Percentiles rank a stretch among this genome's conserved stretches.
Conservation (phyloP, 345 rosid genomes). For the Anacardium occidentale region DNA sequence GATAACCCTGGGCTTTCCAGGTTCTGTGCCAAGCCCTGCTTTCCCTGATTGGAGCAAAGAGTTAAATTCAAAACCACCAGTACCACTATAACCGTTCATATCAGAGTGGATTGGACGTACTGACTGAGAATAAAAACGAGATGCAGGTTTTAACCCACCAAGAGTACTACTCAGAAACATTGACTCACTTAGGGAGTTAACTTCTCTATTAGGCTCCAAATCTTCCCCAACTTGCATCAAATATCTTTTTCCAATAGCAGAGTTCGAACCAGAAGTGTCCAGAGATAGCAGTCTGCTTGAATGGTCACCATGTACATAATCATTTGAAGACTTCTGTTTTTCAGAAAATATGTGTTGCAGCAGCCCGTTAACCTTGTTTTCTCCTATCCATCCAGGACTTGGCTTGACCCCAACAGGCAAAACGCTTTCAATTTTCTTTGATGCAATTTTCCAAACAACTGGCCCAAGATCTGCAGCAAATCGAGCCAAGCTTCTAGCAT, state of each 20-base stretch:
- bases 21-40: constrained; percentile 27
- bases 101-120: constrained; percentile 23
- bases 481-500: constrained; percentile 85
- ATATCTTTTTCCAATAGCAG: constrained; percentile 35
- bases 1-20: constrained; percentile 17
- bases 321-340: constrained; percentile 32
- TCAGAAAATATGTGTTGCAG: constrained; percentile 28
- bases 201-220: constrained; percentile 28
- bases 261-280: constrained; percentile 35
- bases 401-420: constrained; percentile 60
- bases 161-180: constrained; percentile 20
- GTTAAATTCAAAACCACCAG: constrained; percentile 29
- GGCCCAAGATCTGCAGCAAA: constrained; percentile 89
- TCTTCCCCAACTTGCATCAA: constrained; percentile 41
- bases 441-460: constrained; percentile 68
- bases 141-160: constrained; percentile 25
- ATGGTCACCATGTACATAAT: constrained; percentile 35
- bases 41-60: constrained; percentile 25
- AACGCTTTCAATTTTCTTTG: constrained; percentile 57
- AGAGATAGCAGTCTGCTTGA: constrained; percentile 45
- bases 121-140: constrained; percentile 32
- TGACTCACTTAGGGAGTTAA: constrained; percentile 40
- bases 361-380: constrained; percentile 41
- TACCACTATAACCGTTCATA: constrained; percentile 27
- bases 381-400: constrained; percentile 89